Percentiles rank a stretch among this genome's conserved stretches.
phyloP scores from a whole-genome alignment of 139 green algal species.

The Pleodorina starrii region DNA sequence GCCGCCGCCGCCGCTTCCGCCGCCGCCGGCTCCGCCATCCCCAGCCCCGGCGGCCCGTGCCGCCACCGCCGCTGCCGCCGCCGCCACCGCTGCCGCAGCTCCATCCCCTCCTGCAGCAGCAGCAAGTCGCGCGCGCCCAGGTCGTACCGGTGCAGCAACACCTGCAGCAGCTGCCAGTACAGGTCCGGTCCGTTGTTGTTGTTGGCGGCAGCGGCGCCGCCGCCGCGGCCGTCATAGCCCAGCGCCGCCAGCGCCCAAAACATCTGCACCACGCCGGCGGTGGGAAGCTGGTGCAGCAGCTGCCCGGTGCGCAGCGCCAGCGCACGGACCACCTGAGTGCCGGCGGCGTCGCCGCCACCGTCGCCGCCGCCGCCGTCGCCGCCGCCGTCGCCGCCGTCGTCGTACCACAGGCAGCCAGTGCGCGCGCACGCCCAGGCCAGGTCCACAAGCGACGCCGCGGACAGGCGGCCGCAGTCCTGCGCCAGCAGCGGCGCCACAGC shows the following conservation, averaged over 20 bases:
- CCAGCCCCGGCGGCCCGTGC: no score
- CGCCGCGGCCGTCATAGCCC: background rate
- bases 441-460: background rate
- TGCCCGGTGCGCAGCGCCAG: conserved; percentile 5
- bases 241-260: conserved; percentile 13
- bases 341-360: no score
- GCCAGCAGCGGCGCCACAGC: conserved; percentile 26
- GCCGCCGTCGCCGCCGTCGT: background rate
- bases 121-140: conserved; percentile 1
- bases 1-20: background rate
- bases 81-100: background rate
- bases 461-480: background rate
- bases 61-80: background rate
- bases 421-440: conserved; percentile 29
- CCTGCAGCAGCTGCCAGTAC: conserved; percentile 32
- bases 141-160: conserved; percentile 25
- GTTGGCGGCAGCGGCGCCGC: background rate
- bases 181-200: background rate
- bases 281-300: background rate
- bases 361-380: background rate
- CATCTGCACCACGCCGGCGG: background rate
- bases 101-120: conserved; percentile 33
- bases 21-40: background rate
- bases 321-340: background rate
- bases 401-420: background rate